phyloP scores from a whole-genome alignment of 2,329 filamentous ascomycete genomes.

The Stenocarpella maydis region DNA sequence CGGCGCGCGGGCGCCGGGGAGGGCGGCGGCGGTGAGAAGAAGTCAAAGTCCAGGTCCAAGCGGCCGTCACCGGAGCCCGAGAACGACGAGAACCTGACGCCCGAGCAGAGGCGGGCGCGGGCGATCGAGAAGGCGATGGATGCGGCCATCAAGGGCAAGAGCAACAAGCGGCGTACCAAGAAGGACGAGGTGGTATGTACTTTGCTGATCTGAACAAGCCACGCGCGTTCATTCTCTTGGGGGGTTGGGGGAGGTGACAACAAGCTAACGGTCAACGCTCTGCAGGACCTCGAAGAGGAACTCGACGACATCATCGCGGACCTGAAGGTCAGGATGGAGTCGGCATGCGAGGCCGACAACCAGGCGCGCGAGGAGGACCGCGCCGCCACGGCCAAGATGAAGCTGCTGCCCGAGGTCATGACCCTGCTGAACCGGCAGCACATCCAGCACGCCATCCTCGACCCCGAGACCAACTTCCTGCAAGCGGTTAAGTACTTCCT shows the following conservation, averaged over 20 bases:
- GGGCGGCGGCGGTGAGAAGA: slow-evolving; percentile 56
- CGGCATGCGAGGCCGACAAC: slow-evolving; percentile 87
- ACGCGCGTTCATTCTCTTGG: not conserved
- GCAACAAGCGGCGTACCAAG: slow-evolving; percentile 73
- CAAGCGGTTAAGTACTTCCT: slow-evolving; percentile 97
- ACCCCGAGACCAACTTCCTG: slow-evolving; percentile 93
- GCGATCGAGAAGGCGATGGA: slow-evolving; percentile 90
- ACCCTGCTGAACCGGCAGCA: slow-evolving; percentile 89
- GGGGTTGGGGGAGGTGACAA: no score
- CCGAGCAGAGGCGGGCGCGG: slow-evolving; percentile 83
- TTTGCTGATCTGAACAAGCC: not conserved
- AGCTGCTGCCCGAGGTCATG: slow-evolving; percentile 90
- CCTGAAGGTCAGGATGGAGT: slow-evolving; percentile 89
- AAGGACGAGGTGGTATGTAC: slow-evolving; percentile 85
- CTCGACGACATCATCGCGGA: slow-evolving; percentile 90
- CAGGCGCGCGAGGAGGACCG: slow-evolving; percentile 79
- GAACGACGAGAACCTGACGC: slow-evolving; percentile 80
- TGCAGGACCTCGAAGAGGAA: slow-evolving; percentile 85
- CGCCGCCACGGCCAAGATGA: slow-evolving; percentile 91
- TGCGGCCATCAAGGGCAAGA: slow-evolving; percentile 83
- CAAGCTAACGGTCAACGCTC: slow-evolving; percentile 37
- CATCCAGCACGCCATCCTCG: slow-evolving; percentile 83
- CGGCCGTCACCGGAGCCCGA: slow-evolving; percentile 60
- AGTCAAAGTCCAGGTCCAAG: slow-evolving; percentile 50
- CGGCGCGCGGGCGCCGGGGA: slow-evolving; percentile 45